Evolutionary conservation across 208 protist species (phyloP).

Genomic region (Plasmodiophora brassicae): DNA sequence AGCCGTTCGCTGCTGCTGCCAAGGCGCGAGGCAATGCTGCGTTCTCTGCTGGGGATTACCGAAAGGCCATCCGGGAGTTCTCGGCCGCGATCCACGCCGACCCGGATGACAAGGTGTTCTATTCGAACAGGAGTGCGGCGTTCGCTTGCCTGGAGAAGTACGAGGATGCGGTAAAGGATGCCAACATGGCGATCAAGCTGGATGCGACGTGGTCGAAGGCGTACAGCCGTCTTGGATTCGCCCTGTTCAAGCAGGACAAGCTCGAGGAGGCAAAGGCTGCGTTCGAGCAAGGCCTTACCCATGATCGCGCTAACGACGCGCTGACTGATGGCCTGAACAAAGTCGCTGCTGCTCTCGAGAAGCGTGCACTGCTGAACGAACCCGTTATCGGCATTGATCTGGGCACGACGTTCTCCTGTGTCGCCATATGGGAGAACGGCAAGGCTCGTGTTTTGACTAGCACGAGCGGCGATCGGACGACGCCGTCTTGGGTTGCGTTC

Average conservation of each 20-base stretch:
- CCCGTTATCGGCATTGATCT: slow-evolving; percentile 71
- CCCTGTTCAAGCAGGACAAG: background rate
- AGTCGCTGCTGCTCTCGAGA: background rate
- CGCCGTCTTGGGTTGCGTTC: slow-evolving; percentile 66
- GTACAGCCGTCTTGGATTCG: background rate
- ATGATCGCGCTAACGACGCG: background rate
- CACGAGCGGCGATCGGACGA: slow-evolving; percentile 65
- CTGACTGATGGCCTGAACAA: background rate
- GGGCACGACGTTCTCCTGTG: slow-evolving; percentile 72
- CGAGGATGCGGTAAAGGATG: background rate
- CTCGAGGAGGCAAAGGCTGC: background rate
- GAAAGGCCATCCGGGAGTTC: background rate
- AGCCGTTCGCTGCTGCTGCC: background rate
- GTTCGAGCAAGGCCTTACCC: background rate
- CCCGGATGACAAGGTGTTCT: background rate
- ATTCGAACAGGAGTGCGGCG: background rate
- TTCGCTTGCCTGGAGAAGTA: background rate
- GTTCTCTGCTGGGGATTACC: background rate
- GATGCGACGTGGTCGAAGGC: background rate
- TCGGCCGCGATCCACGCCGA: background rate
- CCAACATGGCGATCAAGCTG: background rate
- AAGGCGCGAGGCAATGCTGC: background rate
- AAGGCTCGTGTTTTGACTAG: slow-evolving; percentile 62
- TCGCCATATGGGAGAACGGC: slow-evolving; percentile 61
- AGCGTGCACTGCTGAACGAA: slow-evolving; percentile 34